Evolutionary conservation across 345 rosid species (phyloP).

Genomic region (Salix dunnii): DNA sequence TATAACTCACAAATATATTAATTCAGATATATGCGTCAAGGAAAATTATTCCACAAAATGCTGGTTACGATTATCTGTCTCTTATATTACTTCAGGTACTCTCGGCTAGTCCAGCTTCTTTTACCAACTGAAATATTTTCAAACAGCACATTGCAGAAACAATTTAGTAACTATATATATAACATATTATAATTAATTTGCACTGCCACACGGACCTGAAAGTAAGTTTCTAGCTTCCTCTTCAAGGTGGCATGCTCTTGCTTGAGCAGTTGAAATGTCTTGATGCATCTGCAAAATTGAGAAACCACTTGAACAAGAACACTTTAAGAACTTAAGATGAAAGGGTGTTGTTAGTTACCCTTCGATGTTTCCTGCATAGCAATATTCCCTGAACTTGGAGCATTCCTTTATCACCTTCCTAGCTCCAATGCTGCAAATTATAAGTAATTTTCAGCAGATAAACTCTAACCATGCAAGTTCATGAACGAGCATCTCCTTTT

Average conservation of each 20-base stretch:
- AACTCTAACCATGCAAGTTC: not conserved
- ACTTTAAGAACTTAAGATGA: not conserved
- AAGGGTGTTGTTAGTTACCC: slow-evolving; percentile 22
- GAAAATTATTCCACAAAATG: not conserved
- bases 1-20: no score
- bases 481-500: not conserved
- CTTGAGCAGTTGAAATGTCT: slow-evolving; percentile 35
- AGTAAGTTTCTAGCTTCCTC: slow-evolving; percentile 39
- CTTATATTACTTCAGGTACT: not conserved
- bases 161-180: not conserved
- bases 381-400: slow-evolving; percentile 23
- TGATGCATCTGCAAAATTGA: slow-evolving; percentile 29
- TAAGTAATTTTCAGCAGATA: not conserved
- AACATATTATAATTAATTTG: not conserved
- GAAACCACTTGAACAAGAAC: not conserved
- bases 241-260: slow-evolving; percentile 37
- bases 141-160: not conserved
- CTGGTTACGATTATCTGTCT: not conserved
- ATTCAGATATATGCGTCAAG: not conserved
- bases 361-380: slow-evolving; percentile 23
- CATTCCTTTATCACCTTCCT: slow-evolving; percentile 32
- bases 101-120: slow-evolving; percentile 17
- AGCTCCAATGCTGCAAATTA: slow-evolving; percentile 38
- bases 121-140: slow-evolving; percentile 17
- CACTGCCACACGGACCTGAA: slow-evolving; percentile 28